Evolutionary conservation across 352 stramenopile genomes (phyloP).

Genomic region (Pythium periplocum): DNA sequence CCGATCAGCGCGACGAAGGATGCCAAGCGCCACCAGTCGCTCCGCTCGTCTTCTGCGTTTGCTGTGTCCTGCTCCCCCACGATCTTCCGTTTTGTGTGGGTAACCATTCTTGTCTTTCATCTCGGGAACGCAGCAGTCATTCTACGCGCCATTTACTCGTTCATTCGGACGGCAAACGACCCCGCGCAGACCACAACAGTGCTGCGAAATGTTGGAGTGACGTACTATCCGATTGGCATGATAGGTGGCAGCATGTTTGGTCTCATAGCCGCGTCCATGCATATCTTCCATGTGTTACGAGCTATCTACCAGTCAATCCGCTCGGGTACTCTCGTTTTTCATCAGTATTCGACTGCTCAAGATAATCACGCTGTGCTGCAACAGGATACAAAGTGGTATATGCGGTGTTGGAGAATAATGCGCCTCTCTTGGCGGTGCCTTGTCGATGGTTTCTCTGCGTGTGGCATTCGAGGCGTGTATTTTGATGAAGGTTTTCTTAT

Average conservation of each 20-base stretch:
- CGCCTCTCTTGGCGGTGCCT: background rate
- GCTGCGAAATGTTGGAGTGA: background rate
- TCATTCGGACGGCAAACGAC: background rate
- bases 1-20: no score
- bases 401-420: no score
- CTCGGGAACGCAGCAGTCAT: background rate
- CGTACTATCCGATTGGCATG: background rate
- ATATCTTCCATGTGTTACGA: background rate
- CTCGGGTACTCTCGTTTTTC: background rate
- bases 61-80: background rate
- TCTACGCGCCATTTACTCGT: background rate
- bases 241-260: background rate
- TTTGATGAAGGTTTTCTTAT: slow-evolving; percentile 10
- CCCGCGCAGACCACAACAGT: background rate
- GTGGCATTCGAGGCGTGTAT: slow-evolving; percentile 1
- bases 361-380: background rate
- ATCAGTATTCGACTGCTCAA: background rate
- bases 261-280: background rate
- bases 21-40: no score
- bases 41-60: background rate
- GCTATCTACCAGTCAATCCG: background rate
- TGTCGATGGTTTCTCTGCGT: background rate
- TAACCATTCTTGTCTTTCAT: background rate
- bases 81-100: background rate
- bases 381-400: no score